Percentiles rank a stretch among this genome's conserved stretches.
Evolutionary conservation across 768 basidiomycete species (phyloP).

Genomic region (Tremella mesenterica): DNA sequence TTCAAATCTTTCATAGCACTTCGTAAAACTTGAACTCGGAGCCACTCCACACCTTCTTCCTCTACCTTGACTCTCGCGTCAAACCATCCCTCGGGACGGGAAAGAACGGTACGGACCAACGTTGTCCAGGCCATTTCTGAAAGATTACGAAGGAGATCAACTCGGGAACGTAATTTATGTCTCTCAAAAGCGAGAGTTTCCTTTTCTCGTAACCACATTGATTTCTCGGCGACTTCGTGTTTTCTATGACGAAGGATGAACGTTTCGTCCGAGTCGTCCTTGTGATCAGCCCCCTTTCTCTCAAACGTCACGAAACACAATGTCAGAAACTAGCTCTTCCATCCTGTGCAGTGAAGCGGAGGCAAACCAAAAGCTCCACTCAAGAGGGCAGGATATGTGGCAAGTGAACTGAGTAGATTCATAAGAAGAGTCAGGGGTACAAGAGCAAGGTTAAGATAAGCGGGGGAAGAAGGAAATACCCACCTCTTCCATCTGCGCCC

Average conservation of each 20-base stretch:
- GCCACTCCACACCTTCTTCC: constrained; percentile 29
- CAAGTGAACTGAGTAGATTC: too few relatives aligned
- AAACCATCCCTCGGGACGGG: constrained; percentile 11
- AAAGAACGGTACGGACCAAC: constrained; percentile 20
- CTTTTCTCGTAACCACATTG: constrained; percentile 74
- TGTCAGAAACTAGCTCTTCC: neutral
- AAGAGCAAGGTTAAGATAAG: too few relatives aligned
- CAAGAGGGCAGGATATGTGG: too few relatives aligned
- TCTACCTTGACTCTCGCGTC: constrained; percentile 21
- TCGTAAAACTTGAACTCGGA: constrained; percentile 17
- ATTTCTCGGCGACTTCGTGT: constrained; percentile 77
- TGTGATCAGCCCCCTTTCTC: constrained; percentile 16
- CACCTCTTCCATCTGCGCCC: constrained; percentile 54
- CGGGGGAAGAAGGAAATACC: constrained; percentile 45
- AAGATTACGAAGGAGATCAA: constrained; percentile 71
- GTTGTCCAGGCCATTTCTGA: constrained; percentile 21
- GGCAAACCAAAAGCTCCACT: neutral
- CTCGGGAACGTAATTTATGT: constrained; percentile 80
- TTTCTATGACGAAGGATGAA: constrained; percentile 78
- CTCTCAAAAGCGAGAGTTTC: constrained; percentile 87
- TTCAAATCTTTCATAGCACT: constrained; percentile 31
- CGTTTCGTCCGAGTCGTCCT: constrained; percentile 68
- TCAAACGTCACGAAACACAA: too few relatives aligned
- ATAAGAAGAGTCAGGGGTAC: too few relatives aligned
- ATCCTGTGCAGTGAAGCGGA: too few relatives aligned